Evolutionary conservation across 2,329 filamentous ascomycete species (phyloP), one percentile per base, ranked within the genome.

Genomic region (Colletotrichum spinosum): DNA sequence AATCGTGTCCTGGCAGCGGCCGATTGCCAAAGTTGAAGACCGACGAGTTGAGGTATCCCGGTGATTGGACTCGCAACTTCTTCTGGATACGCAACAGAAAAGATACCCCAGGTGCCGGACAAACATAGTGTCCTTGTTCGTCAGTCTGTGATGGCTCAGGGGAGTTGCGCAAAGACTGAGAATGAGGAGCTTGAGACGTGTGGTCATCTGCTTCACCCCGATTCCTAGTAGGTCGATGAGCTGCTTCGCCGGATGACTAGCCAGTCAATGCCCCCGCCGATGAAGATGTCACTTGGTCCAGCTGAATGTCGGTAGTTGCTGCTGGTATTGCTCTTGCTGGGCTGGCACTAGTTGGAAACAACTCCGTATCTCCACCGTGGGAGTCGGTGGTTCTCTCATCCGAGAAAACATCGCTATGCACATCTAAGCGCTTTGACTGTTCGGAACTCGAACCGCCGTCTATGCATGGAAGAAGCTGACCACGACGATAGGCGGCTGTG

Each of bases 11-110:
- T 1, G 77, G 76, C 39, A 85, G 80, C 3, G 83, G 83, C 41
- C 79, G 80, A 68, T 86, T 84, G 0, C 83, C 83, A 57, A 84
- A 84, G 35, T 79, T 80, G 46, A 82, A 81, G 2, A 85, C 80
- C 0, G 78, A 78, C 6, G 82, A 79, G 38, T 79, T 77, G 38
- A 75, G 75, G 8, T 72, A 74, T 2, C 78, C 76, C 7, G 74
- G 74, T 11, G 77, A 77, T 56, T 80, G 76, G 46, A 82, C 79
- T 38, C 80, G 79, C n/a, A 84, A 73, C 1, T 46, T 82, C 74
- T 57, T 78, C 38, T 72, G 71, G 6, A 72, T 69, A 60, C 49
- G 66, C 0, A 73, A 69, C 1, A 76, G 59, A 7, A 76, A 75
- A 0, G 74, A 73, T 1, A 74, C 70, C 0, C 74, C 74, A 1